Evolutionary conservation across 2,329 filamentous ascomycete species (phyloP).

Genomic region (Lizonia empirigonia): DNA sequence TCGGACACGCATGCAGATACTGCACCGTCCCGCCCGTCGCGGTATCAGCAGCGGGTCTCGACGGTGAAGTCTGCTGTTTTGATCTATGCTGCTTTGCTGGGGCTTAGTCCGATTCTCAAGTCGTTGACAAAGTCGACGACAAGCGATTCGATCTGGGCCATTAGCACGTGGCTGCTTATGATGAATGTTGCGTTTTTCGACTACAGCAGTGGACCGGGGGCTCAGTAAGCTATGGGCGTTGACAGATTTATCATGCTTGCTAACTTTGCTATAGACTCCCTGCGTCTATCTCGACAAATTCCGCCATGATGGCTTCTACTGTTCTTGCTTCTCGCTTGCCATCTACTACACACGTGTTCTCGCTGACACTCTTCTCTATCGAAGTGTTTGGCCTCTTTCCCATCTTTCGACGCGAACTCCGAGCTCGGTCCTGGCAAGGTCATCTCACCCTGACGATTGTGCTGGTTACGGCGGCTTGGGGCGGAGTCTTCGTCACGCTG

Average conservation of each 20-base stretch:
- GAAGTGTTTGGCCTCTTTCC: slow-evolving; percentile 97
- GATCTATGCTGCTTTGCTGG: slow-evolving; percentile 90
- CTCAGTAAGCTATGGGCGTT: slow-evolving; percentile 47
- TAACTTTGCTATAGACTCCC: slow-evolving; percentile 61
- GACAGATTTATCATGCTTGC: slow-evolving; percentile 10
- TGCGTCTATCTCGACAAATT: slow-evolving; percentile 86
- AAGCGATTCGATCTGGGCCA: slow-evolving; percentile 94
- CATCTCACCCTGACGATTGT: slow-evolving; percentile 77
- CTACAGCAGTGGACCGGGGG: slow-evolving; percentile 75
- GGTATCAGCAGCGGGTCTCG: slow-evolving; percentile 69
- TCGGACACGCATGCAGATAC: neutral
- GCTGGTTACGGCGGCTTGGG: slow-evolving; percentile 79
- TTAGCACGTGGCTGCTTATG: slow-evolving; percentile 88
- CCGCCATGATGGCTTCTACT: slow-evolving; percentile 93
- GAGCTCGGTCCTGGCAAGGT: slow-evolving; percentile 79
- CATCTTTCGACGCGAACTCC: slow-evolving; percentile 90
- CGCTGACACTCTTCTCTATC: slow-evolving; percentile 91
- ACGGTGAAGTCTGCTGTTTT: slow-evolving; percentile 91
- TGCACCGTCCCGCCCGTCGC: slow-evolving; percentile 21
- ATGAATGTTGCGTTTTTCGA: slow-evolving; percentile 99
- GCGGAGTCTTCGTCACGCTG: slow-evolving; percentile 70
- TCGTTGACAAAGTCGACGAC: slow-evolving; percentile 93
- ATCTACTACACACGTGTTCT: slow-evolving; percentile 92
- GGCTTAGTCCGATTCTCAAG: slow-evolving; percentile 92
- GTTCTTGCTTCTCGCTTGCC: slow-evolving; percentile 89